Evolutionary conservation across 1,284 basidiomycete genomes (phyloP).

Genomic region (Leccinum pachyderme): DNA sequence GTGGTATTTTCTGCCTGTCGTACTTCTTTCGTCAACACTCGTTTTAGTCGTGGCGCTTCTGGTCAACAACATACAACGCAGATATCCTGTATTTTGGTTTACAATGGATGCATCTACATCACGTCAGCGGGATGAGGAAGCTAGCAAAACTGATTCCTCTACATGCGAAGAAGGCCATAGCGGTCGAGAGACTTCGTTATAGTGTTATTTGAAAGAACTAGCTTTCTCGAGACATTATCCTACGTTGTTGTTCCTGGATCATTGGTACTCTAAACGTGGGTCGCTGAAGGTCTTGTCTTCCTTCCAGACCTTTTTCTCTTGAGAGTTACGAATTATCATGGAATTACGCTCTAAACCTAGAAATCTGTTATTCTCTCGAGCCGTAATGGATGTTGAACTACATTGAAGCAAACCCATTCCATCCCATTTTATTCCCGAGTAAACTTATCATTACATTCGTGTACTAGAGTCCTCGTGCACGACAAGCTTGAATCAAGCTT

Average conservation of each 20-base stretch:
- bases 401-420: not conserved
- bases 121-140: not conserved
- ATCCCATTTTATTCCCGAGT: not conserved
- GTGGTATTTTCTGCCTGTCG: conserved; percentile 61
- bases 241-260: not conserved
- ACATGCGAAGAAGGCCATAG: not conserved
- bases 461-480: not conserved
- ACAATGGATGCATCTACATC: conserved; percentile 1
- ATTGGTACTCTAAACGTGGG: not conserved
- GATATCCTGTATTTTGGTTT: conserved; percentile 59
- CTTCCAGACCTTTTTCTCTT: not conserved
- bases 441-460: not conserved
- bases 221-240: not conserved
- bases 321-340: not conserved
- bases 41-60: conserved; percentile 51
- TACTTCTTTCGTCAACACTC: conserved; percentile 54
- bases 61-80: conserved; percentile 57
- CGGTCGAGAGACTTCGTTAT: not conserved
- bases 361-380: not conserved
- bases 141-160: not conserved
- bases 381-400: not conserved
- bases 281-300: not conserved
- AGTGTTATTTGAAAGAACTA: not conserved
- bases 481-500: not conserved
- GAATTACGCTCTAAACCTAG: not conserved